Evolutionary conservation across 1,284 basidiomycete genomes (phyloP).

Genomic region (Sphagnurus paluster): DNA sequence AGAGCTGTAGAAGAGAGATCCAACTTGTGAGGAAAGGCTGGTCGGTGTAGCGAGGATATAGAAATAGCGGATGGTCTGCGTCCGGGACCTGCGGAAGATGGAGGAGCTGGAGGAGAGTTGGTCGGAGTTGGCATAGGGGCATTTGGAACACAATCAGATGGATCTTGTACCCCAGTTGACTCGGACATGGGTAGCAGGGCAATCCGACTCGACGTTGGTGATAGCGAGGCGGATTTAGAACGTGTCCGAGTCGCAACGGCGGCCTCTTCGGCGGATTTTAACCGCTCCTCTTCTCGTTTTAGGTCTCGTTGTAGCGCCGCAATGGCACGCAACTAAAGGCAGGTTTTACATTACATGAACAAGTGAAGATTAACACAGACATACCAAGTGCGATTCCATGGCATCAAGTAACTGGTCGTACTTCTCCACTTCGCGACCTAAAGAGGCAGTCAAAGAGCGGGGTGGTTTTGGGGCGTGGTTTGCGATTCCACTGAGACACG

Average conservation of each 20-base stretch:
- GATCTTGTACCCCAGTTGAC: conserved; percentile 9
- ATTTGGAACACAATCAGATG: conserved; percentile 21
- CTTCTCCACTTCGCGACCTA: conserved; percentile 71
- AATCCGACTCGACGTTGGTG: conserved; percentile 27
- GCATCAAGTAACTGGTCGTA: conserved; percentile 77
- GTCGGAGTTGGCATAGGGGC: conserved; percentile 33
- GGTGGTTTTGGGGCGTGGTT: conserved; percentile 65
- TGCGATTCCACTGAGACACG: conserved; percentile 56
- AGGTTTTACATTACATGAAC: neutral
- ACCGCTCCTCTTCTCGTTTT: conserved; percentile 55
- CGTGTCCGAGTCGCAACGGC: conserved; percentile 23
- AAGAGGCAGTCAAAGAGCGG: conserved; percentile 55
- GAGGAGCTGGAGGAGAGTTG: conserved; percentile 31
- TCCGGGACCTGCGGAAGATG: conserved; percentile 25
- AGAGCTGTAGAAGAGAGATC: conserved; percentile 70
- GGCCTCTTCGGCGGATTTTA: conserved; percentile 47
- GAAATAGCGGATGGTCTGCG: conserved; percentile 75
- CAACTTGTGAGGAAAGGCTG: conserved; percentile 66
- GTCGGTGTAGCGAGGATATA: conserved; percentile 72
- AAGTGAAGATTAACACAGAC: conserved; percentile 21
- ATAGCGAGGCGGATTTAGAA: conserved; percentile 28
- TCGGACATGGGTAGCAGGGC: conserved; percentile 26
- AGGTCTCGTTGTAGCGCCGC: conserved; percentile 69
- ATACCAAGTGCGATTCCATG: conserved; percentile 68
- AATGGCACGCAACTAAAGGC: conserved; percentile 61